Percentiles rank a stretch among this genome's conserved stretches.
These are phyloP conservation scores for Russula ochroleuca DNA, from an alignment of 768 basidiomycete genomes.

Conservation along the genomic window DNA sequence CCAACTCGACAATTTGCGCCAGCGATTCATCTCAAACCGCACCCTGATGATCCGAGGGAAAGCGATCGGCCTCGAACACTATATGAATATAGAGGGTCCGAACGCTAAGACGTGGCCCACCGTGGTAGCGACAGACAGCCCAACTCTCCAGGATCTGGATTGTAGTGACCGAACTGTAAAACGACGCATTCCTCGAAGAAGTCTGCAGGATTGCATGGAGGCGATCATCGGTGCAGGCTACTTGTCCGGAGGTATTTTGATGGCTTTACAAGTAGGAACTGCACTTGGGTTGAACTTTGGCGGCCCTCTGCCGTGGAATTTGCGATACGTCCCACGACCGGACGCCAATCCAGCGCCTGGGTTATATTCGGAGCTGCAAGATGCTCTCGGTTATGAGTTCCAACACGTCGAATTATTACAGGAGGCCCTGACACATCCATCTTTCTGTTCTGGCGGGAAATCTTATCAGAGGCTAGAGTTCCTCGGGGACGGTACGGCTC, in stretches of 20 bases:
- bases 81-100: slow-evolving; percentile 55
- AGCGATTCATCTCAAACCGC: slow-evolving; percentile 63
- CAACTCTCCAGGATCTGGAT: slow-evolving; percentile 31
- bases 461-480: slow-evolving; percentile 89
- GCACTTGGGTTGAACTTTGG: slow-evolving; percentile 70
- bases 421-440: slow-evolving; percentile 85
- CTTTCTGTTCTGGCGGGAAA: slow-evolving; percentile 52
- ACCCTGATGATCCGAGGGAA: slow-evolving; percentile 65
- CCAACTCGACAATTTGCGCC: slow-evolving; percentile 63
- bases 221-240: slow-evolving; percentile 77
- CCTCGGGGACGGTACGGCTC: slow-evolving; percentile 73
- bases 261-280: slow-evolving; percentile 61
- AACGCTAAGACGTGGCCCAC: slow-evolving; percentile 58
- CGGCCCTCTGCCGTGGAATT: slow-evolving; percentile 60
- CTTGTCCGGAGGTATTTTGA: slow-evolving; percentile 62
- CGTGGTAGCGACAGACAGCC: slow-evolving; percentile 38
- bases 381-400: slow-evolving; percentile 66
- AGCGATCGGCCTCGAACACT: slow-evolving; percentile 57
- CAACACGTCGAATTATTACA: slow-evolving; percentile 55
- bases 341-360: slow-evolving; percentile 39
- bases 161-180: slow-evolving; percentile 34
- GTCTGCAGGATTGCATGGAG: slow-evolving; percentile 87
- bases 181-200: slow-evolving; percentile 58
- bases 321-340: slow-evolving; percentile 45
- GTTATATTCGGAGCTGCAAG: slow-evolving; percentile 55